A percentile compares a stretch with the other conserved stretches of the same genome.
Conservation (phyloP, 2,329 filamentous ascomycete species). For the Orbilia javanica region DNA sequence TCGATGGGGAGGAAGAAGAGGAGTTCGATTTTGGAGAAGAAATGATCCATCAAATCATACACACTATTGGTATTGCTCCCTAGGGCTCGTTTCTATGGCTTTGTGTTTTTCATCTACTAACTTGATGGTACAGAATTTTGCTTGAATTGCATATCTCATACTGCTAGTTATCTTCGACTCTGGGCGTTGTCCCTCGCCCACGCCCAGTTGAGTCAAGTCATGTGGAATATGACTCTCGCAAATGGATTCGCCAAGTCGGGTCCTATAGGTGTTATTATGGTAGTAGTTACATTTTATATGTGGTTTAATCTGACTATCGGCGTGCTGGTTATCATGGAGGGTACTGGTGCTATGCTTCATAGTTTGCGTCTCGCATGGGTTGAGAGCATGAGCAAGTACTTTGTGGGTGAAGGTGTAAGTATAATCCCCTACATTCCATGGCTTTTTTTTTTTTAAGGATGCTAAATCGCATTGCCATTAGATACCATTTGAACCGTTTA, state of each 20-base stretch:
- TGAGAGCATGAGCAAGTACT: constrained; percentile 91
- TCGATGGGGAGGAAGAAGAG: constrained; percentile 82
- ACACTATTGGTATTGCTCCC: constrained; percentile 84
- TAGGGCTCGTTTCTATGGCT: neutral
- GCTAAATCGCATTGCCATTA: neutral
- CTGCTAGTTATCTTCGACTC: constrained; percentile 96
- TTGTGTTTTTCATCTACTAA: neutral
- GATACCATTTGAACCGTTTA: constrained; percentile 88
- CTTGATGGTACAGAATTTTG: constrained; percentile 82
- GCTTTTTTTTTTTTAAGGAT: neutral
- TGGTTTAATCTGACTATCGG: constrained; percentile 89
- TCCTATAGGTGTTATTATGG: constrained; percentile 79
- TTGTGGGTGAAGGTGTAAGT: constrained; percentile 58
- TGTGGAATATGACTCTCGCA: constrained; percentile 95
- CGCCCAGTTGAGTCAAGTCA: constrained; percentile 94
- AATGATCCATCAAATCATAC: constrained; percentile 99
- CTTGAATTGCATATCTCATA: constrained; percentile 98
- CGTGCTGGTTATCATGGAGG: constrained; percentile 93
- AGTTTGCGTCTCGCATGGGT: constrained; percentile 93
- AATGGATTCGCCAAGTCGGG: constrained; percentile 78
- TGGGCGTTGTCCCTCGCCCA: constrained; percentile 98
- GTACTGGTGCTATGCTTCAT: constrained; percentile 95
- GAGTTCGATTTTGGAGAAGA: constrained; percentile 97
- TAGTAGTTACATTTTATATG: constrained; percentile 83
- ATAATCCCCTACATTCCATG: neutral